Base-by-base conservation (phyloP, 345 rosid genomes). In the Citropsis articulata region DNA sequence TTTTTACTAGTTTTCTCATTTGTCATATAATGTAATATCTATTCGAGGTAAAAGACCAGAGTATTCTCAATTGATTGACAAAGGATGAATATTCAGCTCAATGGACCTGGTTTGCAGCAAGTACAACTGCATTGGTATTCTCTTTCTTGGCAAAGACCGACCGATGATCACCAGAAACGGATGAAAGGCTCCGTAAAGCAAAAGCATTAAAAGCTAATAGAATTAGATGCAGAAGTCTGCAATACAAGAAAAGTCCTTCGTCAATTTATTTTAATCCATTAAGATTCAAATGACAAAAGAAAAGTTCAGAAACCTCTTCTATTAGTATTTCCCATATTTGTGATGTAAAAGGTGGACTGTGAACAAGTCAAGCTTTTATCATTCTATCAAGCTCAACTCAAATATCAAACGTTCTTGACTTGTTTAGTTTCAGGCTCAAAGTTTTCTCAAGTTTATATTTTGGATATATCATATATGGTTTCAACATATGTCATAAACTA, bases 81-180 rank as follows among this genome's bases (percentile, higher is more conserved):
- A 64, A 31, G 42, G 28, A 28, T 64, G 35, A 45, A 30, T 45
- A 66, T 79, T 40, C 56, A 55, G 65, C 21, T 33, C 12, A 42
- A 30, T 24, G 8, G 24, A 86, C 96, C 97, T 95, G 98, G 86
- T 98, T 95, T 75, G 98, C 86, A 59, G 92, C 92, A 35, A 95
- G 91, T 75, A 93, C 71, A 61, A 87, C 89, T 70, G 97, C 98
- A 40, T 60, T 75, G 35, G 82, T 84, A 83, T 95, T 95, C 84
- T 86, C 94, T 86, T 90, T 86, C 85, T 84, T 82, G 40, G 89
- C 76, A 74, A 88, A 91, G 78, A 81, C 78, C 36, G 91, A 89
- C 60, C 76, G 85, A 75, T 70, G 65, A 72, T 83, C 87, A 63
- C 90, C 95, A 60, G 90, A 81, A 80, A 85, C 78, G 67, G 85